phyloP scores from a whole-genome alignment of 768 basidiomycete genomes.

The Collybia sp. region DNA sequence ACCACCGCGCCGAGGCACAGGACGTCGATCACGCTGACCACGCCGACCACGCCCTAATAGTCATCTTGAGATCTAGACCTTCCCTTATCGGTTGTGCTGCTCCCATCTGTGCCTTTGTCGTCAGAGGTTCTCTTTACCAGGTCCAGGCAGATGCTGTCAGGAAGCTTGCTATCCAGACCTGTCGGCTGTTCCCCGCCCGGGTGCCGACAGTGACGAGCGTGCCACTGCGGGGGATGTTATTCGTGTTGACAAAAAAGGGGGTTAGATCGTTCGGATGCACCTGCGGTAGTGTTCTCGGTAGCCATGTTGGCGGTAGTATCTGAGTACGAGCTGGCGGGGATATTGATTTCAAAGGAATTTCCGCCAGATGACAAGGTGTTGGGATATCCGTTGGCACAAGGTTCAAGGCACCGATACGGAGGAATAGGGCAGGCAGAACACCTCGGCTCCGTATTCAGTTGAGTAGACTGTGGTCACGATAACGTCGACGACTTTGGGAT shows the following conservation, averaged over 20 bases:
- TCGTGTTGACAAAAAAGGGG: conserved; percentile 75
- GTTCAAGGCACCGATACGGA: conserved; percentile 53
- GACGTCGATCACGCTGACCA: conserved; percentile 43
- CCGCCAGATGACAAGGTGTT: conserved; percentile 80
- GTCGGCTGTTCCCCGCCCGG: conserved; percentile 78
- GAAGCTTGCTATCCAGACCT: conserved; percentile 36
- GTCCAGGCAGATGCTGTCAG: conserved; percentile 40
- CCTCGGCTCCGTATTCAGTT: conserved; percentile 78
- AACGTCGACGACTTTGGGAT: conserved; percentile 78
- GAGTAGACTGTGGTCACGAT: conserved; percentile 58
- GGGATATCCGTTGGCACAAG: conserved; percentile 73
- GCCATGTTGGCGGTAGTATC: conserved; percentile 61
- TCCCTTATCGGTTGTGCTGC: conserved; percentile 3
- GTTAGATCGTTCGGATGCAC: conserved; percentile 85
- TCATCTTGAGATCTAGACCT: conserved; percentile 27
- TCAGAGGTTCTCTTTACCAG: conserved; percentile 32
- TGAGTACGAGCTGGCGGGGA: conserved; percentile 62
- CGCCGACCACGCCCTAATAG: conserved; percentile 44
- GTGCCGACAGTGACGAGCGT: conserved; percentile 74
- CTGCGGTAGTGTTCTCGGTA: conserved; percentile 73
- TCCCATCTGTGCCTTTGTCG: conserved; percentile 7
- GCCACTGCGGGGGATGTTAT: conserved; percentile 82
- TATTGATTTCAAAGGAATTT: conserved; percentile 64
- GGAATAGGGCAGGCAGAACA: conserved; percentile 93
- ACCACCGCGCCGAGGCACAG: conserved; percentile 45